These are phyloP conservation scores for Dissophora ornata DNA, from an alignment of 192 early-diverging fungal species.

Conservation along the genomic window DNA sequence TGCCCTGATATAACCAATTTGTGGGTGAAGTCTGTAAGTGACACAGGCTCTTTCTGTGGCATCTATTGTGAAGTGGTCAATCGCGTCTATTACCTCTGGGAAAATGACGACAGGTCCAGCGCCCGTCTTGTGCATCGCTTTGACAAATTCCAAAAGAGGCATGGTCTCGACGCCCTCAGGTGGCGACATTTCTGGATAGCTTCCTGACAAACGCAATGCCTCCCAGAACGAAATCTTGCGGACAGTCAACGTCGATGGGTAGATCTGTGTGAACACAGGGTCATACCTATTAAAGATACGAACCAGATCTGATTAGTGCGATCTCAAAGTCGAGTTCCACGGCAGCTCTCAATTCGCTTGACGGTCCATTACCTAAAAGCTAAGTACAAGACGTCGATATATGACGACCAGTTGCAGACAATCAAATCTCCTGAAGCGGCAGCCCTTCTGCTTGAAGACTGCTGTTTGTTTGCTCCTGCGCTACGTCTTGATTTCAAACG, in stretches of 20 bases:
- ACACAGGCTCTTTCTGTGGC: too few relatives aligned
- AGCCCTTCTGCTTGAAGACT: slow-evolving; percentile 21
- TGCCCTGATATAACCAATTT: slow-evolving; percentile 68
- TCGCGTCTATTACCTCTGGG: slow-evolving; percentile 75
- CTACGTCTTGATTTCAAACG: slow-evolving; percentile 19
- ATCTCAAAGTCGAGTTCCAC: too few relatives aligned
- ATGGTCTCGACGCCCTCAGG: slow-evolving; percentile 40
- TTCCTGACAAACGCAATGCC: slow-evolving; percentile 59
- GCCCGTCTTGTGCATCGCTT: slow-evolving; percentile 48
- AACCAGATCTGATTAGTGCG: too few relatives aligned
- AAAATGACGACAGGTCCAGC: slow-evolving; percentile 73
- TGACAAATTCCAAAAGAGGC: slow-evolving; percentile 57
- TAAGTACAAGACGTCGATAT: slow-evolving; percentile 84
- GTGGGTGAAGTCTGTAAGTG: too few relatives aligned
- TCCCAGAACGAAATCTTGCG: slow-evolving; percentile 65
- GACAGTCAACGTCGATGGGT: slow-evolving; percentile 59
- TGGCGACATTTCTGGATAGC: slow-evolving; percentile 57
- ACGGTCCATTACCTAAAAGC: slow-evolving; percentile 62
- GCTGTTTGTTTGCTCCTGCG: slow-evolving; percentile 21
- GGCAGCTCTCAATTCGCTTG: not conserved
- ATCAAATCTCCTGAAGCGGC: slow-evolving; percentile 78
- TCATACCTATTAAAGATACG: slow-evolving; percentile 56
- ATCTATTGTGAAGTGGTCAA: too few relatives aligned
- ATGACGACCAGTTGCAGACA: slow-evolving; percentile 84
- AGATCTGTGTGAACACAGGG: slow-evolving; percentile 72